phyloP scores from a whole-genome alignment of 2,329 filamentous ascomycete genomes.

The Aspergillus sp. region DNA sequence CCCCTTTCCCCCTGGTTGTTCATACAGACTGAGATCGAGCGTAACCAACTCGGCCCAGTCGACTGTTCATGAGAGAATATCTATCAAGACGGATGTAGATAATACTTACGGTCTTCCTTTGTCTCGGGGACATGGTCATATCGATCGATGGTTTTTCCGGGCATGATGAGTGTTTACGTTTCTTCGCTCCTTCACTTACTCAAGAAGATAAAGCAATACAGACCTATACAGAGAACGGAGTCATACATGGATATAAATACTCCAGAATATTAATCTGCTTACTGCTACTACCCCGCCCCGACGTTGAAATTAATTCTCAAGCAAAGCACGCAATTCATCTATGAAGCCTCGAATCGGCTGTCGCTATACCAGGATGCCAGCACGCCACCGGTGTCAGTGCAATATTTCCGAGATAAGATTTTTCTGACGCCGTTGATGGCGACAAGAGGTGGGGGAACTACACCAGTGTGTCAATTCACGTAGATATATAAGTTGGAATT shows the following conservation, averaged over 20 bases:
- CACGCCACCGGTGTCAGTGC: conserved; percentile 16
- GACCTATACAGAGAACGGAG: neutral
- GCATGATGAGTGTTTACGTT: conserved; percentile 11
- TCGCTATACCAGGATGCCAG: conserved; percentile 4
- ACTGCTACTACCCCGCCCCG: conserved; percentile 5
- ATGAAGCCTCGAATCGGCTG: neutral
- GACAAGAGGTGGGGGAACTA: conserved; percentile 12
- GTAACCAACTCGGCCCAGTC: conserved; percentile 51
- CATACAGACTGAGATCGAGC: conserved; percentile 49
- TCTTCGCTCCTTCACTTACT: neutral
- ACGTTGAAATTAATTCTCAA: conserved; percentile 8
- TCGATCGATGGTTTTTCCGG: conserved; percentile 24
- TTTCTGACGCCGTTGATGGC: conserved; percentile 7
- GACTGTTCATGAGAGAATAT: conserved; percentile 17
- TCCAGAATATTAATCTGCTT: neutral
- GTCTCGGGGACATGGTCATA: conserved; percentile 43
- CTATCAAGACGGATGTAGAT: neutral
- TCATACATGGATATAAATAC: neutral
- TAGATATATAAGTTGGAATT: neutral
- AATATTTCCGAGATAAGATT: conserved; percentile 7
- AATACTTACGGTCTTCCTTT: conserved; percentile 29
- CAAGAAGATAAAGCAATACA: neutral
- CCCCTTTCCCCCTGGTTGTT: conserved; percentile 48
- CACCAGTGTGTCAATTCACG: conserved; percentile 1
- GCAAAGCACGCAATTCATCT: conserved; percentile 18